Base-by-base conservation (phyloP, 495 filamentous ascomycete genomes). In the Daldinia childiae region DNA sequence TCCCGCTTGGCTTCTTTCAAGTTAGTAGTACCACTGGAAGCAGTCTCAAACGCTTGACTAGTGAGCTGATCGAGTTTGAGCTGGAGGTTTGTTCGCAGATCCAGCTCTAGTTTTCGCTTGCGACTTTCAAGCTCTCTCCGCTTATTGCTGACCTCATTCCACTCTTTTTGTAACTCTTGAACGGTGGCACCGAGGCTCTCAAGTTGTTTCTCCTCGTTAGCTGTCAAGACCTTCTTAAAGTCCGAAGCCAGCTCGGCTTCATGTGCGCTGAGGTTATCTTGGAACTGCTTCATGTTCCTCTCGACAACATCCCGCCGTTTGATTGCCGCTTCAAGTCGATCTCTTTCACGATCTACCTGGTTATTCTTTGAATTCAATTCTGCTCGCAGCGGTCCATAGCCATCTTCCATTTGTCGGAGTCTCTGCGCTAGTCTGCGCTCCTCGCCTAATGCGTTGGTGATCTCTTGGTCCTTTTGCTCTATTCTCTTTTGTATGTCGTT, bases 171-270 rank as follows among this genome's bases (percentile, higher is more conserved):
- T 52, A 98, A 80, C 30, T 91, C 88, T 71, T 93, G 90, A 17
- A 93, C 88, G 0, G 85, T 83, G 24, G 82, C 81, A 69, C 84
- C 90, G 15, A 97, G 87, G 11, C 82, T 82, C 66, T 96, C 92
- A 3, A 99, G 84, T 71, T 87, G 88, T 34, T 85, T 84, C 78
- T 98, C 96, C 81, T 99, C 95, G 26, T 90, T 88, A 9, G 85
- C 84, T 17, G 90, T 92, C 26, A 99, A 85, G 17, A 92, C 88
- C 76, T 98, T 98, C 81, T 96, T 97, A 84, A 98, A 98, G 15
- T 94, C 89, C 4, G 93, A 92, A 0, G 85, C 85, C 56, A 97
- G 78, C 77, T 99, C 95, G 11, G 88, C 85, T 74, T 94, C 87
- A 72, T 93, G 90, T 0, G 90, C 88, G 34, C 77, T 83, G 61